Evolutionary conservation across 148 eudicot species (phyloP).

Genomic region (Polygonum aviculare): DNA sequence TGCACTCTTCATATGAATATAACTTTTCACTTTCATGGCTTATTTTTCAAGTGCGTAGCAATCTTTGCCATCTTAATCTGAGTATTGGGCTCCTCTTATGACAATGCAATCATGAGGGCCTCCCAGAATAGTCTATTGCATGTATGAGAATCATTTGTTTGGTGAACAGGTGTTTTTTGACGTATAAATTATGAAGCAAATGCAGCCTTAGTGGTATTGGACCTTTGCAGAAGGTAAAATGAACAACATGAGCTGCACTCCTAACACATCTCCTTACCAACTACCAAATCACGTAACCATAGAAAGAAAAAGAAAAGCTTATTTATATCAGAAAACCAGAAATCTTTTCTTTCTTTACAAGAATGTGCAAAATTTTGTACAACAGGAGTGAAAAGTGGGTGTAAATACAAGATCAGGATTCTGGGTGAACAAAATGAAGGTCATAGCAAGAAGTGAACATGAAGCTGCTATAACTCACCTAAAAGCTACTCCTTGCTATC

Average conservation of each 20-base stretch:
- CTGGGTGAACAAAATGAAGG: background rate
- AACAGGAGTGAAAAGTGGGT: background rate
- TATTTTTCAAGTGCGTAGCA: background rate
- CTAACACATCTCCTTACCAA: background rate
- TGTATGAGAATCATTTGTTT: background rate
- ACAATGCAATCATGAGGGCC: background rate
- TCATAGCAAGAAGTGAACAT: background rate
- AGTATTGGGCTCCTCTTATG: background rate
- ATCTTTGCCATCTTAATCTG: background rate
- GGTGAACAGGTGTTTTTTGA: background rate
- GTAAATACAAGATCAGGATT: constrained; percentile 3
- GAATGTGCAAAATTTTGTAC: background rate
- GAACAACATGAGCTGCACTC: constrained; percentile 7
- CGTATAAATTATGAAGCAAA: background rate
- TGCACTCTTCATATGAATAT: background rate
- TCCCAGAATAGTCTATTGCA: background rate
- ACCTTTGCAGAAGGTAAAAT: background rate
- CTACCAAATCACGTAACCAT: background rate
- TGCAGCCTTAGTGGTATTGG: constrained; percentile 4
- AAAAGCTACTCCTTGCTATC: background rate
- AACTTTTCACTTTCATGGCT: background rate
- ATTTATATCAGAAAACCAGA: background rate
- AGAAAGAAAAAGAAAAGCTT: background rate
- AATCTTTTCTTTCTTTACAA: background rate
- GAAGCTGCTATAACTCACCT: background rate